Percentiles rank a stretch among this genome's conserved stretches.
phyloP scores from a whole-genome alignment of 106 monocot genomes.

The Dendrobium chrysotoxum region DNA sequence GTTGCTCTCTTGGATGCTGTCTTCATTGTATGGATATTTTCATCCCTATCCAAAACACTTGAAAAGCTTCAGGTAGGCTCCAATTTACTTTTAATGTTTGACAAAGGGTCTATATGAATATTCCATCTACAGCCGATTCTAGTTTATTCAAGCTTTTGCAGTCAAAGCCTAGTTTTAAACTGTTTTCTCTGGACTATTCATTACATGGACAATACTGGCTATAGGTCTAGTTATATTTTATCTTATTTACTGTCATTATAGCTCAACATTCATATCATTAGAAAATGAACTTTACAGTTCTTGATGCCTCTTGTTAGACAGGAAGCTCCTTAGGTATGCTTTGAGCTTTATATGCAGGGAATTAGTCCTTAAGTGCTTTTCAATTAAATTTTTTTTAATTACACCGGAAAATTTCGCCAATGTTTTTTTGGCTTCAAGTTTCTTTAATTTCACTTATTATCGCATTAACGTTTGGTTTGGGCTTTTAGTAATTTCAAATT shows the following conservation, averaged over 20 bases:
- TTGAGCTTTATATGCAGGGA: not conserved
- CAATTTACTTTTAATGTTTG: slow-evolving; percentile 5
- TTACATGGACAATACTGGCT: not conserved
- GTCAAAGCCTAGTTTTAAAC: not conserved
- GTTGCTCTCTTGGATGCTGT: slow-evolving; percentile 86
- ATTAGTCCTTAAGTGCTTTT: not conserved
- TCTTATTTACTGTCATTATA: not conserved
- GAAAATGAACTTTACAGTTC: not conserved
- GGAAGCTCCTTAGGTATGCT: not conserved
- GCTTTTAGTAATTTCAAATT: not conserved
- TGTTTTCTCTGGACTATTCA: not conserved
- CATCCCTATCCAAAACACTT: slow-evolving; percentile 83
- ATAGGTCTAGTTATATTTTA: not conserved
- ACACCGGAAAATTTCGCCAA: no score
- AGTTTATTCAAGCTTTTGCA: not conserved
- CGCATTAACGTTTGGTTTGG: not conserved
- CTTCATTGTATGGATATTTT: slow-evolving; percentile 99
- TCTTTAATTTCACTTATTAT: not conserved
- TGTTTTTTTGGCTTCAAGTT: not conserved
- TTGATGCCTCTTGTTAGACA: not conserved
- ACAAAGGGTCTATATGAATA: not conserved
- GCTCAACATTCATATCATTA: not conserved
- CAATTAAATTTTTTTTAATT: not conserved
- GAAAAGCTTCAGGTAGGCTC: slow-evolving; percentile 91
- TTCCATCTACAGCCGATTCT: not conserved